Conservation (phyloP, 1,139 yeast genomes). For the Sugiyamaella sp. region DNA sequence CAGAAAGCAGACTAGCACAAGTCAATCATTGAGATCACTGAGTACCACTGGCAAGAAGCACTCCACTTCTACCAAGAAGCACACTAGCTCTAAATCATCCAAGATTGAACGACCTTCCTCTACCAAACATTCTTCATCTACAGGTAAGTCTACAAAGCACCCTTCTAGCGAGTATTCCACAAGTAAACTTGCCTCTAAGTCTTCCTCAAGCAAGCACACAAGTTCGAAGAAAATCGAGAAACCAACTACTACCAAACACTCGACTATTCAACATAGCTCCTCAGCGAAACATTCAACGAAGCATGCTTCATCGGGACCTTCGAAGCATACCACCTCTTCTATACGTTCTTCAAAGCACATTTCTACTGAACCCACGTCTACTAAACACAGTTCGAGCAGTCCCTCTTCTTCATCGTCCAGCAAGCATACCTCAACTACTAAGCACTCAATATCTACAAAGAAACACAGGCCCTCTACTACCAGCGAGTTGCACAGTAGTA, state of each 20-base stretch:
- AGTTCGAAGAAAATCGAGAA: not conserved
- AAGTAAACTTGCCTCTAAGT: not conserved
- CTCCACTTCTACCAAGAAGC: not conserved
- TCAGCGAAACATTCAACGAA: not conserved
- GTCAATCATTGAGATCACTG: not conserved
- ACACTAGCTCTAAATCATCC: not conserved
- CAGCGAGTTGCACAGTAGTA: not conserved
- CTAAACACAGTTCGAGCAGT: not conserved
- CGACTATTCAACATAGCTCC: not conserved
- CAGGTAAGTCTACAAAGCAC: not conserved
- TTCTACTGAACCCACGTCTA: not conserved
- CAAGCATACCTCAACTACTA: not conserved
- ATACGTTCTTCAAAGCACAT: not conserved
- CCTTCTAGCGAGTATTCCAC: not conserved
- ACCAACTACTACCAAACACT: not conserved
- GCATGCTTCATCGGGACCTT: not conserved
- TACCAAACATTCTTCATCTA: not conserved
- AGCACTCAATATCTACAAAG: not conserved
- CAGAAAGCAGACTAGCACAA: not conserved
- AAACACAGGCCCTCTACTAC: not conserved
- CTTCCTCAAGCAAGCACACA: not conserved
- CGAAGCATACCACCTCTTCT: not conserved
- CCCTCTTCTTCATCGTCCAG: too few relatives aligned
- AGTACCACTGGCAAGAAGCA: not conserved
- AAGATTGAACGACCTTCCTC: not conserved